Evolutionary conservation across 1,139 yeast species (phyloP).

Genomic region (Yamadazyma mexicana): DNA sequence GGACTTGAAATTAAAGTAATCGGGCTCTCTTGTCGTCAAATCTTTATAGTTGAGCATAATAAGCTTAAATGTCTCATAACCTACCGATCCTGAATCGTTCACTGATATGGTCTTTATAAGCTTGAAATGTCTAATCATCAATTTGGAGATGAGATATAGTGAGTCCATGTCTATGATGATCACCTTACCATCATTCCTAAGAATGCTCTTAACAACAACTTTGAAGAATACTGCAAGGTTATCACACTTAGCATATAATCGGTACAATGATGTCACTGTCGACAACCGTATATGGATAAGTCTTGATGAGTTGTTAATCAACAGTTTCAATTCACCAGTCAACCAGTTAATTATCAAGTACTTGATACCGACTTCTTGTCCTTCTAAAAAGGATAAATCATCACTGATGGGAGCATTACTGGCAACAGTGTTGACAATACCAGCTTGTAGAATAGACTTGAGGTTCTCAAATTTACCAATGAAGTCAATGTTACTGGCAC

Average conservation of each 20-base stretch:
- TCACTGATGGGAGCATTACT: conserved; percentile 14
- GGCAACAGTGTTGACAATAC: conserved; percentile 26
- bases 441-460: conserved; percentile 22
- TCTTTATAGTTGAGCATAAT: conserved; percentile 38
- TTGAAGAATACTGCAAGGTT: conserved; percentile 44
- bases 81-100: conserved; percentile 29
- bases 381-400: conserved; percentile 6
- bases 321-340: conserved; percentile 37
- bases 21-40: conserved; percentile 32
- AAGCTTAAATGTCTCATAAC: conserved; percentile 37
- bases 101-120: conserved; percentile 38
- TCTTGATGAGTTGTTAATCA: conserved; percentile 32
- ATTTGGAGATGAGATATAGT: conserved; percentile 33
- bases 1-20: conserved; percentile 30
- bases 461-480: conserved; percentile 31
- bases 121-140: conserved; percentile 38
- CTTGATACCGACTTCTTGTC: conserved; percentile 37
- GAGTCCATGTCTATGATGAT: conserved; percentile 44
- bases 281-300: conserved; percentile 39
- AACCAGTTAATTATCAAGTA: conserved; percentile 46
- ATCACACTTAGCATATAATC: conserved; percentile 33
- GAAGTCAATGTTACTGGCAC: conserved; percentile 31
- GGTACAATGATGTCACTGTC: conserved; percentile 32
- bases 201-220: conserved; percentile 34
- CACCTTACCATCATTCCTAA: conserved; percentile 44